Percentiles rank a stretch among this genome's conserved stretches.
Conservation (phyloP, 139 green algal genomes). For the Monoraphidium neglectum region DNA sequence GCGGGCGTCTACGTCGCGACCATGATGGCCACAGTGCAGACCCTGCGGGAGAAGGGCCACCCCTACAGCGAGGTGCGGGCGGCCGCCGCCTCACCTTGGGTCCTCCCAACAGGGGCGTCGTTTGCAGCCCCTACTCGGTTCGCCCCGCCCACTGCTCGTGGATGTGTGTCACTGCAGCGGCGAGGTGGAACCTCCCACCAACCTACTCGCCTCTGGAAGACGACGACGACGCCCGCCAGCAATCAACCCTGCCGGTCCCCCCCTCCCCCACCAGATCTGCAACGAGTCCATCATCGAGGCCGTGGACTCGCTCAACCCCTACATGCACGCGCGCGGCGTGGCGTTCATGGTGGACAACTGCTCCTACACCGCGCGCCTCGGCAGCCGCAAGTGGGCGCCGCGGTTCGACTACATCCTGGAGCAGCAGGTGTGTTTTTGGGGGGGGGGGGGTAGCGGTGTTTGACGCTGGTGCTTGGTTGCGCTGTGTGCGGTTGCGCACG, state of each 20-base stretch:
- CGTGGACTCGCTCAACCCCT: constrained; percentile 98
- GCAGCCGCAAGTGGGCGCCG: constrained; percentile 97
- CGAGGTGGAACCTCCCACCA: too few species aligned
- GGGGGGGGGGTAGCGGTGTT: background rate
- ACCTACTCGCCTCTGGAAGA: too few species aligned
- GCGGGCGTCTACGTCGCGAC: constrained; percentile 97
- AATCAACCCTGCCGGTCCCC: too few species aligned
- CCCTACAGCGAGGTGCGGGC: constrained; percentile 81
- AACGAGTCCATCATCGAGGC: constrained; percentile 99
- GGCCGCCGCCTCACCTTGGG: too few species aligned
- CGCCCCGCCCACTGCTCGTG: too few species aligned
- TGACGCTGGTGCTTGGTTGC: background rate
- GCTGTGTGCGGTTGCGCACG: too few species aligned
- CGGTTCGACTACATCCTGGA: constrained; percentile 98
- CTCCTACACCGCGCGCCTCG: constrained; percentile 98
- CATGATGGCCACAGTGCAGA: constrained; percentile 98
- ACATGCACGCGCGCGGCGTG: constrained; percentile 99
- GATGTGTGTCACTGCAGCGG: too few species aligned
- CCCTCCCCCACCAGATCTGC: constrained; percentile 75
- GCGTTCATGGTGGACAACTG: constrained; percentile 99
- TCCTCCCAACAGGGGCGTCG: too few species aligned
- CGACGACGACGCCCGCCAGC: too few species aligned
- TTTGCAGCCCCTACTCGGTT: too few species aligned
- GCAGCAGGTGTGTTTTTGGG: constrained; percentile 67
- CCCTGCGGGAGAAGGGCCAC: constrained; percentile 93